These are phyloP conservation scores for Irpex sp. DNA, from an alignment of 1,284 basidiomycete genomes.

Conservation along the genomic window DNA sequence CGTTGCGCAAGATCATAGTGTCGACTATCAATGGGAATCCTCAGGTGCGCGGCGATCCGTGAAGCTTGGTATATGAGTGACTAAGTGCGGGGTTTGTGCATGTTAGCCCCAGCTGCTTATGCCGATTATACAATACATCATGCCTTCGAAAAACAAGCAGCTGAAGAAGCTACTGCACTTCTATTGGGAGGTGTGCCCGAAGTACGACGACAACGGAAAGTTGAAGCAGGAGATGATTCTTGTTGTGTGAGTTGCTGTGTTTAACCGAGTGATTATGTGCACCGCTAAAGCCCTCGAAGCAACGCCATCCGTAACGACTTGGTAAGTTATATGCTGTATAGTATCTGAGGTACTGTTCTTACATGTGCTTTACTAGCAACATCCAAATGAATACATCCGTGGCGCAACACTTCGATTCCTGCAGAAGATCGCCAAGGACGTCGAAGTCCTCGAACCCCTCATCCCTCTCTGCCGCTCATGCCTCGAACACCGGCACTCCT, in stretches of 20 bases:
- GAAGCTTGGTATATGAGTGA: background rate
- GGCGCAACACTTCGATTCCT: conserved; percentile 95
- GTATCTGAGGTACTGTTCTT: background rate
- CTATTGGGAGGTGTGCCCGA: conserved; percentile 99
- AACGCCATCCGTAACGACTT: conserved; percentile 98
- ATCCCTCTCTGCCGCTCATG: conserved; percentile 91
- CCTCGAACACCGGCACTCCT: conserved; percentile 97
- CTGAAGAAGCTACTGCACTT: conserved; percentile 99
- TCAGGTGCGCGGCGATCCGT: conserved; percentile 41
- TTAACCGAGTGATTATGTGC: background rate
- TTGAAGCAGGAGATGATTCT: conserved; percentile 99
- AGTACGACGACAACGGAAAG: conserved; percentile 96
- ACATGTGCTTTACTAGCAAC: conserved; percentile 61
- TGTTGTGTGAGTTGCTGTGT: conserved; percentile 71
- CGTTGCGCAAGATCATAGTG: conserved; percentile 92
- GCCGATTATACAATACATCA: conserved; percentile 97
- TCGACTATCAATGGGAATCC: conserved; percentile 94
- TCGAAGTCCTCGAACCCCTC: conserved; percentile 93
- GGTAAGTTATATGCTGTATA: conserved; percentile 36
- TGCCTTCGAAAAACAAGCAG: conserved; percentile 94
- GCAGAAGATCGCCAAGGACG: conserved; percentile 91
- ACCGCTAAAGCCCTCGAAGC: conserved; percentile 36
- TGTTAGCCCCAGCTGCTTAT: conserved; percentile 83
- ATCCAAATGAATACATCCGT: conserved; percentile 99
- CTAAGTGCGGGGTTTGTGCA: conserved; percentile 1